Evolutionary conservation across 108 stramenopile genomes (phyloP), one percentile per base, ranked within the genome.

Genomic region (Chaetoceros muelleri): DNA sequence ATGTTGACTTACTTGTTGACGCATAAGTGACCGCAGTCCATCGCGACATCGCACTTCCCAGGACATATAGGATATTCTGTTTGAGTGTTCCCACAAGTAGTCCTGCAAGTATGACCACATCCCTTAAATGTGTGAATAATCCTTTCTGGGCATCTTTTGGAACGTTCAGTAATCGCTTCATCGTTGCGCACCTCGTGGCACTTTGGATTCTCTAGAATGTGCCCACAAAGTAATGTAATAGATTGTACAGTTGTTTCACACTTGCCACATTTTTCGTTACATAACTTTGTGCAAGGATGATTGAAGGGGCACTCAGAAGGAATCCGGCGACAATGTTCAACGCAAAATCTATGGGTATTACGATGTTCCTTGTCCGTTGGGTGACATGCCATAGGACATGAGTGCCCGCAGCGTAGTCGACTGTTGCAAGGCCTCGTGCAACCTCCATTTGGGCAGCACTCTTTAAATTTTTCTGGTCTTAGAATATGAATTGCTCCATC

Each of bases 351-450:
- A 17, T 48, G 53, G 18, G 71, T 55, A 28, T 53, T 23, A 44
- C 29, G 18, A 52, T 75, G 74, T 23, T 50, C 46, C 28, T 24
- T 44, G 26, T 75, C 74, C 7, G 46, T 68, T 26, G 75, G 75
- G 27, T 76, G 75, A 65, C 75, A 76, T 47, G 44, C 57, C 44
- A 53, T 45, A 27, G 58, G 60, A 40, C 75, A 76, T 24, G 62
- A 57, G 48, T 76, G 75, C 1, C 75, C 75, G 52, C 75, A 76
- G 25, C 46, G 46, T 13, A 76, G 58, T 10, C 71, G 57, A 27
- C 44, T 63, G 5, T 24, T 49, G 30, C 75, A 76, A 18, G 61
- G 55, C 24, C 71, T 57, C 23, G n/a, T 24, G 49, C 75, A 76
- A 3, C 75, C 75, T 28, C 75, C 75, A 62, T 76, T 69, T 26